Evolutionary conservation across 306 rosid genomes (phyloP).

Genomic region (barrel medic (Medicago truncatula)): DNA sequence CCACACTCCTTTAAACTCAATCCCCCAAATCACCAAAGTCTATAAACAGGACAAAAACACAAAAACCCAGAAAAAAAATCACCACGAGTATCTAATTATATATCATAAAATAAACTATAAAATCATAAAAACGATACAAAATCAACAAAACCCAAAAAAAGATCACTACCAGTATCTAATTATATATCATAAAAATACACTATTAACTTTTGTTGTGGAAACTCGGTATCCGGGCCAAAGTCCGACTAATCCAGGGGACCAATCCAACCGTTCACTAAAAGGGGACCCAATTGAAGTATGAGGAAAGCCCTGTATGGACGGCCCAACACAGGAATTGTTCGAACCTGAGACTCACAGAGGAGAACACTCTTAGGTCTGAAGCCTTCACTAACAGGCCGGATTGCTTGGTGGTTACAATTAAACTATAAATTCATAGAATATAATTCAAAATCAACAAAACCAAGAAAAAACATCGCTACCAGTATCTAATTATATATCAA

Average conservation of each 20-base stretch:
- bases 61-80: slow-evolving; percentile 16
- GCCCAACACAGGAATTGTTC: no score
- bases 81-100: background rate
- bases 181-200: background rate
- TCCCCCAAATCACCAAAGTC: slow-evolving; percentile 42
- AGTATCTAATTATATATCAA: background rate
- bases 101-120: slow-evolving; percentile 2
- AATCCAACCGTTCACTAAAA: no score
- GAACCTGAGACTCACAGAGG: no score
- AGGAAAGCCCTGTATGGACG: no score
- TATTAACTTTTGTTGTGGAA: no score
- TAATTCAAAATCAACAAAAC: slow-evolving; percentile 22
- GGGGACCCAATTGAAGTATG: no score
- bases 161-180: no score
- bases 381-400: no score
- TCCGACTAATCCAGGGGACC: no score
- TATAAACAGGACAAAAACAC: slow-evolving; percentile 6
- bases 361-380: no score
- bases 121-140: slow-evolving; percentile 5
- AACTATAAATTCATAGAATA: background rate
- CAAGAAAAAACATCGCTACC: slow-evolving; percentile 18
- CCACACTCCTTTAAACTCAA: slow-evolving; percentile 49
- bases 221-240: no score
- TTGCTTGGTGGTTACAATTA: no score
- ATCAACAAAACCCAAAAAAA: slow-evolving; percentile 33